Percentiles rank a stretch among this genome's conserved stretches.
phyloP scores from a whole-genome alignment of 2,329 filamentous ascomycete genomes.

The Colletotrichum filicis region DNA sequence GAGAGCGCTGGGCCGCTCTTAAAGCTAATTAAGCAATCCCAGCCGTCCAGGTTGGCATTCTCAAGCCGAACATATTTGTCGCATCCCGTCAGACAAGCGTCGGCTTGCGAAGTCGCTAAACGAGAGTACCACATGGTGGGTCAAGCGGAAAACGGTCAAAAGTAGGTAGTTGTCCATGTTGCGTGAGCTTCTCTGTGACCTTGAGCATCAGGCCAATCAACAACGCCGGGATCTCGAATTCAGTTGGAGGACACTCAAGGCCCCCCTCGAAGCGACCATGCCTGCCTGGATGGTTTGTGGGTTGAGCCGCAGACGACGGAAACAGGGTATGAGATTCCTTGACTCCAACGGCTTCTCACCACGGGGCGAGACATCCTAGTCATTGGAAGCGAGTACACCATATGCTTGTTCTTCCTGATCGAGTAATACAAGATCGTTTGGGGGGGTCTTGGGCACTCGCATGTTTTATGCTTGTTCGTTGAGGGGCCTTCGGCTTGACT shows the following conservation, averaged over 20 bases:
- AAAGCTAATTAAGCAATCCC: neutral
- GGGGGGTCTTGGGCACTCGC: neutral
- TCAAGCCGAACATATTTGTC: conserved; percentile 4
- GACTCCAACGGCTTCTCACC: neutral
- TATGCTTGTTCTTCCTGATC: neutral
- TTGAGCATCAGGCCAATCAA: neutral
- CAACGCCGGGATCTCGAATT: too few relatives aligned
- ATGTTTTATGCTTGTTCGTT: neutral
- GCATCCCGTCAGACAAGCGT: neutral
- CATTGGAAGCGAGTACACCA: neutral
- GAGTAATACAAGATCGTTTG: neutral
- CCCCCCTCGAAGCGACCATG: neutral
- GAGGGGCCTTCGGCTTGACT: neutral
- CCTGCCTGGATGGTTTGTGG: neutral
- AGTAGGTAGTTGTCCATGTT: neutral
- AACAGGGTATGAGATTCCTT: neutral
- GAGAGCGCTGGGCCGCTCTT: neutral
- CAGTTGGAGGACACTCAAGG: neutral
- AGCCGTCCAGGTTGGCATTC: neutral
- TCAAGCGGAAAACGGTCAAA: neutral
- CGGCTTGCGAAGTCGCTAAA: neutral
- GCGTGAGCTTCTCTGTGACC: neutral
- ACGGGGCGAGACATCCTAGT: neutral
- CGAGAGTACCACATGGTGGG: neutral
- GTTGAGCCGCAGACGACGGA: neutral